phyloP scores from a whole-genome alignment of 805 yeast genomes.

The Lipomyces sp. region DNA sequence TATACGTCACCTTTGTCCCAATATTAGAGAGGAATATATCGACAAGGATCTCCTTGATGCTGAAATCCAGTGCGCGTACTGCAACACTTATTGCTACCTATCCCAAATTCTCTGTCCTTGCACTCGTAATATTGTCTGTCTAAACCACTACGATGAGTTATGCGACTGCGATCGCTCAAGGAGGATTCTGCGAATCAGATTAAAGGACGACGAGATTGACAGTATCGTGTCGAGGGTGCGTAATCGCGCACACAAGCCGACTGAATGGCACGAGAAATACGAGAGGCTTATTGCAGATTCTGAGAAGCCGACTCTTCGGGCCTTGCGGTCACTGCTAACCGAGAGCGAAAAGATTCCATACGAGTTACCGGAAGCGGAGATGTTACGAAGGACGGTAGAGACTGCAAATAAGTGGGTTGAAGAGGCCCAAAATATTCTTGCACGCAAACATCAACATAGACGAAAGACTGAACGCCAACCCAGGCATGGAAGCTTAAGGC shows the following conservation, averaged over 20 bases:
- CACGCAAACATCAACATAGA: slow-evolving; percentile 58
- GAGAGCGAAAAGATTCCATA: slow-evolving; percentile 63
- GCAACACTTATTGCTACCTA: slow-evolving; percentile 38
- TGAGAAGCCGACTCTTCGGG: slow-evolving; percentile 54
- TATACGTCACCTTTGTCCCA: slow-evolving; percentile 19
- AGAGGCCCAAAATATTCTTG: slow-evolving; percentile 58
- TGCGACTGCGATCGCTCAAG: slow-evolving; percentile 25
- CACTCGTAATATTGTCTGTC: slow-evolving; percentile 29
- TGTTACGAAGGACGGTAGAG: slow-evolving; percentile 52
- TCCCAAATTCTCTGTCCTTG: slow-evolving; percentile 31
- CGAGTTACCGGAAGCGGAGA: slow-evolving; percentile 47
- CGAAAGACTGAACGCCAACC: slow-evolving; percentile 43
- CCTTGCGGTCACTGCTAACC: slow-evolving; percentile 51
- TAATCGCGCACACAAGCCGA: slow-evolving; percentile 53
- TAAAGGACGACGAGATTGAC: slow-evolving; percentile 59
- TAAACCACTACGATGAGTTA: slow-evolving; percentile 30
- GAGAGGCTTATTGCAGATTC: slow-evolving; percentile 46
- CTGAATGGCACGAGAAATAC: slow-evolving; percentile 58
- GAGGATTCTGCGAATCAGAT: slow-evolving; percentile 33
- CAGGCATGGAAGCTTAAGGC: slow-evolving; percentile 18
- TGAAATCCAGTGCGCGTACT: slow-evolving; percentile 37
- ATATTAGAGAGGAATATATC: slow-evolving; percentile 9
- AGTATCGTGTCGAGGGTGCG: slow-evolving; percentile 48
- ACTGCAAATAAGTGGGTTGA: slow-evolving; percentile 59
- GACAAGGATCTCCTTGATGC: slow-evolving; percentile 8